A percentile compares a stretch with the other conserved stretches of the same genome.
phyloP scores from a whole-genome alignment of 768 basidiomycete genomes.

The Boletus rubroflammeus region DNA sequence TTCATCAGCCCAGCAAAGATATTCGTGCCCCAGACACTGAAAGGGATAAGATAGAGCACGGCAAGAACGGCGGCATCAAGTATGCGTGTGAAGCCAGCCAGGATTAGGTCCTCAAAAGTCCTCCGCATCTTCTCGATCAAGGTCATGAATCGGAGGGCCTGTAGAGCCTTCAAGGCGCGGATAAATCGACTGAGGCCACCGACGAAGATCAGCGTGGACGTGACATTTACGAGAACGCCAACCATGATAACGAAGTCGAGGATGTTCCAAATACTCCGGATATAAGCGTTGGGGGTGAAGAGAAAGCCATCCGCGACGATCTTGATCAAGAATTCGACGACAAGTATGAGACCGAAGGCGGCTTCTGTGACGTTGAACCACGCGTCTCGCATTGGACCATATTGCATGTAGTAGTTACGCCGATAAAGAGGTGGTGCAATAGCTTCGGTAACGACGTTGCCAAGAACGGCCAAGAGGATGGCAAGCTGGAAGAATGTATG shows the following conservation, averaged over 20 bases:
- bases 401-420: conserved; percentile 55
- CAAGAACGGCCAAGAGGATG: conserved; percentile 72
- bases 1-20: conserved; percentile 87
- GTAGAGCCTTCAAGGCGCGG: conserved; percentile 80
- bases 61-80: conserved; percentile 88
- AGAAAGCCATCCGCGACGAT: conserved; percentile 88
- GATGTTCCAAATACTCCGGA: conserved; percentile 89
- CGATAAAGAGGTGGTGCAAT: conserved; percentile 85
- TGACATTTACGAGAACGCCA: conserved; percentile 72
- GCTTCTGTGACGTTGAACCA: conserved; percentile 90
- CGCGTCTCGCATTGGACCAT: conserved; percentile 61
- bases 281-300: conserved; percentile 88
- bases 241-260: conserved; percentile 84
- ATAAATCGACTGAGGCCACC: conserved; percentile 81
- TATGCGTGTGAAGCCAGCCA: conserved; percentile 81
- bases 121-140: conserved; percentile 81
- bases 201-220: conserved; percentile 67
- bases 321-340: conserved; percentile 87
- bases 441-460: conserved; percentile 76
- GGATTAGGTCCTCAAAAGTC: conserved; percentile 83
- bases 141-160: conserved; percentile 87
- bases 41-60: conserved; percentile 87
- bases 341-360: conserved; percentile 62
- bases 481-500: conserved; percentile 72
- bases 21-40: conserved; percentile 91